Percentiles rank a stretch among this genome's conserved stretches.
Evolutionary conservation across 345 rosid species (phyloP).

Genomic region (Murraya paniculata): DNA sequence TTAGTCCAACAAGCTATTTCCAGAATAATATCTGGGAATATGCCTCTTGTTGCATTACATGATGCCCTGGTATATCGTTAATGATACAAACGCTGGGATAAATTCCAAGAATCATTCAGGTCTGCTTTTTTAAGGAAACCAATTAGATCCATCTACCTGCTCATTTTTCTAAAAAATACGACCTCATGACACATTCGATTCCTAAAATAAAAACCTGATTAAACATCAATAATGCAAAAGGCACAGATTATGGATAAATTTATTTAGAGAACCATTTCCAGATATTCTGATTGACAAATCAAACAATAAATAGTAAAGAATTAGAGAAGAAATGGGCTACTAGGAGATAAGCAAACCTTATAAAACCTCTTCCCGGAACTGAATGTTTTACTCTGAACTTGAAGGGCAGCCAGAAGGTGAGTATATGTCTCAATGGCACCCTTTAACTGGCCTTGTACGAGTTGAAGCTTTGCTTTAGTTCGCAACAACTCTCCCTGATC

Average conservation of each 20-base stretch:
- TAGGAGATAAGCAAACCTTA: conserved; percentile 38
- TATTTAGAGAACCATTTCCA: background rate
- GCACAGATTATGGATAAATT: background rate
- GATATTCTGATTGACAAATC: background rate
- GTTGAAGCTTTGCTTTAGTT: conserved; percentile 69
- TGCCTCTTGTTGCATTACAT: background rate
- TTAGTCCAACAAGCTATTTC: conserved; percentile 2
- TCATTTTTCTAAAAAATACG: background rate
- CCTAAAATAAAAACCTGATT: background rate
- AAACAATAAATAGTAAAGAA: background rate
- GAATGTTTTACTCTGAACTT: conserved; percentile 61
- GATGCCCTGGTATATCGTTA: background rate
- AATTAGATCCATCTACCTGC: background rate
- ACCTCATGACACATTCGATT: background rate
- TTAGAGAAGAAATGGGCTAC: background rate
- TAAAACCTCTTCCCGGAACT: conserved; percentile 38
- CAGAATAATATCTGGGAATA: background rate
- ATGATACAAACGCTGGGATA: background rate
- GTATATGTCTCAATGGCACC: conserved; percentile 60
- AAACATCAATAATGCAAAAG: background rate
- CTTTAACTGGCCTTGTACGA: conserved; percentile 58
- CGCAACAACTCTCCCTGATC: conserved; percentile 81
- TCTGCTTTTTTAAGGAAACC: conserved; percentile 6
- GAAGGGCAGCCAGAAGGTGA: conserved; percentile 72
- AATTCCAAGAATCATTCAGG: background rate